Conservation (phyloP, 805 yeast species). For the Saccharomycopsis sp. region DNA sequence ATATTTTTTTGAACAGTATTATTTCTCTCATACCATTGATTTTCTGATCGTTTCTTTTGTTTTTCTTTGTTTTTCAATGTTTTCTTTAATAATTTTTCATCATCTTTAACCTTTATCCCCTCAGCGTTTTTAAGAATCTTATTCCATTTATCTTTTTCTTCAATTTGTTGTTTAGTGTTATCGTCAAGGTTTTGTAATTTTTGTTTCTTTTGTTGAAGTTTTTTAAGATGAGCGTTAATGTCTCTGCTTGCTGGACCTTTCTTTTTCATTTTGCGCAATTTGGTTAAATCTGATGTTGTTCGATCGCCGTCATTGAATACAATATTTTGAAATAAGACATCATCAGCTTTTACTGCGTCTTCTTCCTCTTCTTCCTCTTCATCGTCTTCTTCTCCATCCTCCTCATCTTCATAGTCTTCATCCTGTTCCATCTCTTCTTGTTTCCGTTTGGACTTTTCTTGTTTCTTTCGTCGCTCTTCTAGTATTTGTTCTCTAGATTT, state of each 20-base stretch:
- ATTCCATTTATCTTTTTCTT: conserved; percentile 80
- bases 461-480: conserved; percentile 50
- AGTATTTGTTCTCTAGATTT: conserved; percentile 76
- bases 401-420: conserved; percentile 30
- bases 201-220: conserved; percentile 66
- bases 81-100: conserved; percentile 79
- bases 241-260: conserved; percentile 88
- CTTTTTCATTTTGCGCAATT: conserved; percentile 50
- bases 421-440: conserved; percentile 31
- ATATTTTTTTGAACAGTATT: conserved; percentile 70
- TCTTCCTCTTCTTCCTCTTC: conserved; percentile 28
- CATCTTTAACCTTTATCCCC: conserved; percentile 83
- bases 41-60: conserved; percentile 75
- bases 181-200: conserved; percentile 51
- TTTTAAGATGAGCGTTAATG: conserved; percentile 70
- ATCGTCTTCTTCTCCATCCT: conserved; percentile 28
- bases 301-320: conserved; percentile 76
- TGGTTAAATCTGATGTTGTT: conserved; percentile 64
- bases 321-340: conserved; percentile 72
- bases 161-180: conserved; percentile 51
- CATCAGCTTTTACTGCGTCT: conserved; percentile 29
- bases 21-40: conserved; percentile 89
- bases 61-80: conserved; percentile 80
- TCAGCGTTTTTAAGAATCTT: conserved; percentile 78
- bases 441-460: conserved; percentile 28